Evolutionary conservation across 371 early-diverging fungal species (phyloP), one percentile per base, ranked within the genome.

Genomic region (Rhizopus sp.): DNA sequence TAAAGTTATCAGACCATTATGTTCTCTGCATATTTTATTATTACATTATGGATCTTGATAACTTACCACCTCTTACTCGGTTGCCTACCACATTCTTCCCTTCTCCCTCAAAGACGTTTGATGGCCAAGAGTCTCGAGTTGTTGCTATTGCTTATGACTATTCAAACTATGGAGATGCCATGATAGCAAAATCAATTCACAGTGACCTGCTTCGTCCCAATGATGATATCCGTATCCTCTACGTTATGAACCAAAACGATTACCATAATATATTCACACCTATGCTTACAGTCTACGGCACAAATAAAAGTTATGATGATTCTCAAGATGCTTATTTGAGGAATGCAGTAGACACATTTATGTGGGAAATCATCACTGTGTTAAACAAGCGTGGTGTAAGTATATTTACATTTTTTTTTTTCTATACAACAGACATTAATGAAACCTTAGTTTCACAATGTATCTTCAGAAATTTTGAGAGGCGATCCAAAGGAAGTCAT

Each of bases 401-500:
- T 41, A 34, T n/a, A 37, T 23, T 23, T 23, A 23, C 23, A 23
- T 23, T 23, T 23, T 23, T 23, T 23, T 23, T 23, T 23, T 23
- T 23, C 23, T 23, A 23, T 2, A 23, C 23, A 23, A 23, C 0
- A 23, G 23, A 2, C 23, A 23, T 23, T 2, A 37, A 52, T 12
- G 15, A 35, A 35, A 38, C 5, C 9, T 7, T 58, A 75, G 75
- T 75, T 75, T 49, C 8, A 67, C 7, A 50, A 68, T 40, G 68
- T 72, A 3, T 39, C 45, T 23, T 60, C 68, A 7, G 75, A 75
- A 57, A 56, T 68, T 8, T 41, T 75, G 4, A 48, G 62, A 55
- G 75, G 75, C 3, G 68, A 69, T 41, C 68, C 72, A 9, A 75
- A 75, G 44, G 53, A 64, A 42, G 67, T 70, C 7, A 53, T 72